phyloP scores from a whole-genome alignment of 108 stramenopile species.

The Cyclotella baltica region DNA sequence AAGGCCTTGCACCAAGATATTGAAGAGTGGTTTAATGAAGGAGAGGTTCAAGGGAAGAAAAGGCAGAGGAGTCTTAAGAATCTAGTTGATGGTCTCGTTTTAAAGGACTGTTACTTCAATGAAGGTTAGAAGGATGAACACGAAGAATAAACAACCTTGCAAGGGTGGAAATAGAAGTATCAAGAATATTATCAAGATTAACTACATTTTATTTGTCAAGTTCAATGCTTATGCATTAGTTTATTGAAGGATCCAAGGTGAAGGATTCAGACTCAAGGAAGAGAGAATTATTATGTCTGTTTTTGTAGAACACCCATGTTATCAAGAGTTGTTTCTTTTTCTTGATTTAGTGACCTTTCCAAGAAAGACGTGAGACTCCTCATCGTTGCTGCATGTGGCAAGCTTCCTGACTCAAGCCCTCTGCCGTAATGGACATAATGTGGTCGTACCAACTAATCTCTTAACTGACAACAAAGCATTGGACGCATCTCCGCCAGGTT shows the following conservation, averaged over 20 bases:
- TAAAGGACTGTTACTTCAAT: not conserved
- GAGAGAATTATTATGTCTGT: not conserved
- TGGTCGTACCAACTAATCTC: too few relatives aligned
- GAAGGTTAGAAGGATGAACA: constrained; percentile 1
- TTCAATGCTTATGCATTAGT: constrained; percentile 31
- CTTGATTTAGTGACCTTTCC: too few relatives aligned
- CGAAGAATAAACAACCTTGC: constrained; percentile 13
- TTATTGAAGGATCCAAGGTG: constrained; percentile 19
- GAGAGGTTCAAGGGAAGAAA: not conserved
- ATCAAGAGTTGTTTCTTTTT: not conserved
- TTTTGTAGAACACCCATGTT: not conserved
- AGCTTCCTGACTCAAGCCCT: too few relatives aligned
- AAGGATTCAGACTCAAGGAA: constrained; percentile 11
- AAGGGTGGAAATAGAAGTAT: constrained; percentile 22
- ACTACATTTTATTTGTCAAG: constrained; percentile 35
- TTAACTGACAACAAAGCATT: too few relatives aligned
- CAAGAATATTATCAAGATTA: constrained; percentile 43
- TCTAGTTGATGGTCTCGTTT: not conserved
- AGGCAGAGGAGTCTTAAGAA: not conserved
- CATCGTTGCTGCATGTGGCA: too few relatives aligned
- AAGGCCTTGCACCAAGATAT: constrained; percentile 35
- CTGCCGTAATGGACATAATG: too few relatives aligned
- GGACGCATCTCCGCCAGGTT: too few relatives aligned
- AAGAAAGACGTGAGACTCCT: too few relatives aligned
- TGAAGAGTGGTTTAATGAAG: not conserved